Conservation (phyloP, 2,329 filamentous ascomycete species). For the Tolypocladium endophyticum region DNA sequence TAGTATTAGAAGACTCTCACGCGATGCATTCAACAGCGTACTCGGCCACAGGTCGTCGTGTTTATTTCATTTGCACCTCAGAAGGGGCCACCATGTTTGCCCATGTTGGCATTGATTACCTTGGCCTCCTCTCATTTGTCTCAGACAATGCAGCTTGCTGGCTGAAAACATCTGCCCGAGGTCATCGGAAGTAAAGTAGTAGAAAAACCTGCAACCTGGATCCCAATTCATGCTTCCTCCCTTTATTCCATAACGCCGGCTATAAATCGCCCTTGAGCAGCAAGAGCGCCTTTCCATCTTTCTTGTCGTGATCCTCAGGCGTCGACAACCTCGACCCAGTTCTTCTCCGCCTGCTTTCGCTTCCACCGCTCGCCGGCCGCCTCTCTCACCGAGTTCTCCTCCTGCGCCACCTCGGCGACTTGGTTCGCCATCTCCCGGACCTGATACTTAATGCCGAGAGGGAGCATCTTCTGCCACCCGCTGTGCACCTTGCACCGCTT, state of each 20-base stretch:
- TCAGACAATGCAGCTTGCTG: neutral
- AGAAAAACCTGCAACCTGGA: neutral
- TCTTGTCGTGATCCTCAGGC: neutral
- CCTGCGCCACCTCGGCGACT: constrained; percentile 38
- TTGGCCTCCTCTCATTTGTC: too few species aligned
- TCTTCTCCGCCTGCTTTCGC: constrained; percentile 38
- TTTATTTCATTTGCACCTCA: neutral
- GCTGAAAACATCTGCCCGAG: neutral
- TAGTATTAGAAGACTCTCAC: too few species aligned
- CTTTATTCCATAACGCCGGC: neutral
- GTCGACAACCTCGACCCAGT: constrained; percentile 29
- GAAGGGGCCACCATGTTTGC: neutral
- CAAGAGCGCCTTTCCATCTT: neutral
- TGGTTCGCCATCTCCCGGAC: constrained; percentile 44
- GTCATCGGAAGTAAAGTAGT: neutral
- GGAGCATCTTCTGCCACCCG: constrained; percentile 45
- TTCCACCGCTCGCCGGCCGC: constrained; percentile 39
- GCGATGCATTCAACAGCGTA: neutral
- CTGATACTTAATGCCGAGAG: constrained; percentile 38
- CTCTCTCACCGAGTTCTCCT: constrained; percentile 39
- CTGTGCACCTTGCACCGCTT: constrained; percentile 49
- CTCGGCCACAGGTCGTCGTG: neutral
- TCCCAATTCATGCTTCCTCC: neutral
- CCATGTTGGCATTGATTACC: too few species aligned
- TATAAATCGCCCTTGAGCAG: neutral